Conservation (phyloP, 306 rosid species). For the Trifolium repens region DNA sequence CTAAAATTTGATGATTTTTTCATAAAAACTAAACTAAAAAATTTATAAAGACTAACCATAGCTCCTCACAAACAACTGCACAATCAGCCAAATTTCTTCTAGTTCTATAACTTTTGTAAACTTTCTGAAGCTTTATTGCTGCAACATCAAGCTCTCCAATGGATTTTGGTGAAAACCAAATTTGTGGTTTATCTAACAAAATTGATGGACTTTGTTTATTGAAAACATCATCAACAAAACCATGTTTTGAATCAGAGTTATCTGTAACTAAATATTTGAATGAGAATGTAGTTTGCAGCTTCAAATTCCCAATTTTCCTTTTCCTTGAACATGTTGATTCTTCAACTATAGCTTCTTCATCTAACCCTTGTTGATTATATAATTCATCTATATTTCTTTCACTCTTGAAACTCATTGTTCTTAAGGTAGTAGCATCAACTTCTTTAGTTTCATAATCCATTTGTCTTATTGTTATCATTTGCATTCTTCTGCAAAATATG, state of each 20-base stretch:
- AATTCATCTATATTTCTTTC: conserved; percentile 33
- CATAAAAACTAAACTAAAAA: not conserved
- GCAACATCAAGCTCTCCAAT: conserved; percentile 59
- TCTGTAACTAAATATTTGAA: conserved; percentile 41
- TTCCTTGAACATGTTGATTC: conserved; percentile 44
- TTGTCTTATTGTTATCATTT: conserved; percentile 45
- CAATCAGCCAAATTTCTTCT: conserved; percentile 86
- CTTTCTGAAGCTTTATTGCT: conserved; percentile 80
- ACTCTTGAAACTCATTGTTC: conserved; percentile 50
- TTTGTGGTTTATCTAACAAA: conserved; percentile 37
- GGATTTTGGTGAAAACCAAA: conserved; percentile 43
- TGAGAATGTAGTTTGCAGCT: conserved; percentile 50
- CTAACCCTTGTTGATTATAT: conserved; percentile 33
- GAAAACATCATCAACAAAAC: conserved; percentile 23
- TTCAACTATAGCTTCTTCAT: conserved; percentile 39
- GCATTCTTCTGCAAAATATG: conserved; percentile 31
- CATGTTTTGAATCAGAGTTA: conserved; percentile 35
- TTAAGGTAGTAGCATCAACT: conserved; percentile 39
- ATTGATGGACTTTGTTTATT: conserved; percentile 30
- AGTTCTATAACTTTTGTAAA: conserved; percentile 78
- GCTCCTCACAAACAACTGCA: conserved; percentile 84
- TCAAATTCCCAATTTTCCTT: conserved; percentile 47
- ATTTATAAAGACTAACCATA: conserved; percentile 55
- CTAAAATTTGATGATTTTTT: not conserved
- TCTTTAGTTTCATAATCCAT: conserved; percentile 44